These are phyloP conservation scores for Solanum commersonii DNA, from an alignment of 257 asterid species.

Conservation along the genomic window DNA sequence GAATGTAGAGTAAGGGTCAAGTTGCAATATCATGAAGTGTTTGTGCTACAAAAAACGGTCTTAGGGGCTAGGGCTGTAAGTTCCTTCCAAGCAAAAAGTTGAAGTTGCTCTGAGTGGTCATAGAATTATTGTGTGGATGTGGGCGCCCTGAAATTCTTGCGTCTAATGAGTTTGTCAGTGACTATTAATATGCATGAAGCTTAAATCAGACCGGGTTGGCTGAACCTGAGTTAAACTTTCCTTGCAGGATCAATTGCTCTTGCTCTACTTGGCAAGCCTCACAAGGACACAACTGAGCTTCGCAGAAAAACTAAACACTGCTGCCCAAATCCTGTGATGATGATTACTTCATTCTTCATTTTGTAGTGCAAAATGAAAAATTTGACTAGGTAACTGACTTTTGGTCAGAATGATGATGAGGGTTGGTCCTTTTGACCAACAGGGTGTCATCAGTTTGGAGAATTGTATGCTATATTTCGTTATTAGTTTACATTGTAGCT, in stretches of 20 bases:
- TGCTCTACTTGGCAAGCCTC: conserved; percentile 86
- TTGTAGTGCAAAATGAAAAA: background rate
- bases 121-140: background rate
- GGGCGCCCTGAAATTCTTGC: background rate
- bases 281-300: conserved; percentile 92
- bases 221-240: background rate
- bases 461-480: background rate
- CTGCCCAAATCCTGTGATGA: conserved; percentile 73
- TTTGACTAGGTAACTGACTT: background rate
- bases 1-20: background rate
- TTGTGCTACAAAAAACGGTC: background rate
- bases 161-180: background rate
- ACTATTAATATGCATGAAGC: background rate
- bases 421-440: background rate
- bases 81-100: background rate
- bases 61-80: background rate
- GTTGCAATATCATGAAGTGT: background rate
- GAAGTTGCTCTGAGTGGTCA: background rate
- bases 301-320: conserved; percentile 86
- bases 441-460: background rate
- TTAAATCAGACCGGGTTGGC: background rate
- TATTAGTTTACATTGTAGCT: background rate
- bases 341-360: background rate
- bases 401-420: background rate
- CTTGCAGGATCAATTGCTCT: conserved; percentile 70